Conservation (phyloP, 1,139 yeast species). For the Hyphopichia wangnamkhiaoensis region DNA sequence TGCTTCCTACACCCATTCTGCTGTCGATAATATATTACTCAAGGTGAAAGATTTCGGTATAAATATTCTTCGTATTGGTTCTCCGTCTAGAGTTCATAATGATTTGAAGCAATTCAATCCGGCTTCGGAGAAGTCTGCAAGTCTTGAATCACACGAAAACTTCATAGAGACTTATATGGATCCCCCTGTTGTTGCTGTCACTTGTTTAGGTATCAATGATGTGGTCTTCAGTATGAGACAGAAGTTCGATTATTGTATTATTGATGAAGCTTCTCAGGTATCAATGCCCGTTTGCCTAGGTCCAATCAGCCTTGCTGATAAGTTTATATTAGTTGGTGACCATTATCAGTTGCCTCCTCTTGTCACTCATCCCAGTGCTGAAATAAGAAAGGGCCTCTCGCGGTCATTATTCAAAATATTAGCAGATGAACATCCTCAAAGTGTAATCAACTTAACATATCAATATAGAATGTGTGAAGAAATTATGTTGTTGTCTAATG, state of each 20-base stretch:
- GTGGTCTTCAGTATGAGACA: constrained; percentile 55
- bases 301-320: constrained; percentile 74
- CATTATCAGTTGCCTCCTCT: constrained; percentile 90
- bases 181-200: constrained; percentile 82
- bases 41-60: constrained; percentile 57
- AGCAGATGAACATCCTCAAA: constrained; percentile 69
- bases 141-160: constrained; percentile 45
- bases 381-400: constrained; percentile 63
- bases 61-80: constrained; percentile 61
- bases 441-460: constrained; percentile 70
- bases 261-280: constrained; percentile 96
- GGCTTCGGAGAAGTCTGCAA: constrained; percentile 29
- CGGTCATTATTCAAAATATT: constrained; percentile 73
- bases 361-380: constrained; percentile 61
- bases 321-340: constrained; percentile 90
- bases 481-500: constrained; percentile 80
- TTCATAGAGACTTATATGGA: constrained; percentile 47
- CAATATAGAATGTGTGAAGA: constrained; percentile 95
- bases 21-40: constrained; percentile 86
- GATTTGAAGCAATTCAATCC: constrained; percentile 59
- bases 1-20: constrained; percentile 91
- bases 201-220: constrained; percentile 79
- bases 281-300: constrained; percentile 90
- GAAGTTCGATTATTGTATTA: constrained; percentile 85
- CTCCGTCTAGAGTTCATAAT: constrained; percentile 58